A percentile compares a stretch with the other conserved stretches of the same genome.
Conservation (phyloP, 352 stramenopile genomes). For the Pythium rishiriense region DNA sequence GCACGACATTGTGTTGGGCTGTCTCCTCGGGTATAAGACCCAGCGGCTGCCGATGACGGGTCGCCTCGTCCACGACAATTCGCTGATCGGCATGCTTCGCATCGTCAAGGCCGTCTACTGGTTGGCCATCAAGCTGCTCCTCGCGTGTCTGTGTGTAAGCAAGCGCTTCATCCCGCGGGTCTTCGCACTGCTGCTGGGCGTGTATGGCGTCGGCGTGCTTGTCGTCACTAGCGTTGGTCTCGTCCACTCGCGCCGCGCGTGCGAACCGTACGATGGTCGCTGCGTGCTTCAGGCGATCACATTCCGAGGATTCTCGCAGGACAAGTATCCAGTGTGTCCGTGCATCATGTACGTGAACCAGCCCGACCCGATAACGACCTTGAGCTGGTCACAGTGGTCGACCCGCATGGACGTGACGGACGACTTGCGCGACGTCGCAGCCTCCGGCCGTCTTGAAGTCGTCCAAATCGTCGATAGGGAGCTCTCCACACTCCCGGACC, state of each 20-base stretch:
- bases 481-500: conserved; percentile 1
- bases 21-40: conserved; percentile 22
- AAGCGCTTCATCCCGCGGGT: conserved; percentile 13
- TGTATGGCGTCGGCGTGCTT: conserved; percentile 18
- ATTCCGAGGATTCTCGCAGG: conserved; percentile 4
- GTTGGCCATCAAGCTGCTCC: conserved; percentile 14
- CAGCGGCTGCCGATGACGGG: conserved; percentile 1
- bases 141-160: conserved; percentile 17
- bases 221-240: conserved; percentile 7
- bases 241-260: conserved; percentile 6
- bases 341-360: conserved; percentile 25
- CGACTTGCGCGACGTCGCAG: not conserved
- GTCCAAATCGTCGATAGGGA: conserved; percentile 21
- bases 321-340: conserved; percentile 7
- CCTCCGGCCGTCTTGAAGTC: conserved; percentile 7
- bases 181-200: conserved; percentile 13
- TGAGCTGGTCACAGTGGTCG: conserved; percentile 16
- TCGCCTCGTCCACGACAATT: not conserved
- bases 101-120: conserved; percentile 9
- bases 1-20: conserved; percentile 18
- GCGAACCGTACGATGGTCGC: not conserved
- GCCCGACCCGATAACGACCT: not conserved
- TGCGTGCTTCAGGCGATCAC: conserved; percentile 10
- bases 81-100: conserved; percentile 14
- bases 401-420: conserved; percentile 1